phyloP scores from a whole-genome alignment of 2,329 filamentous ascomycete species.

The Aplosporella prunicola region DNA sequence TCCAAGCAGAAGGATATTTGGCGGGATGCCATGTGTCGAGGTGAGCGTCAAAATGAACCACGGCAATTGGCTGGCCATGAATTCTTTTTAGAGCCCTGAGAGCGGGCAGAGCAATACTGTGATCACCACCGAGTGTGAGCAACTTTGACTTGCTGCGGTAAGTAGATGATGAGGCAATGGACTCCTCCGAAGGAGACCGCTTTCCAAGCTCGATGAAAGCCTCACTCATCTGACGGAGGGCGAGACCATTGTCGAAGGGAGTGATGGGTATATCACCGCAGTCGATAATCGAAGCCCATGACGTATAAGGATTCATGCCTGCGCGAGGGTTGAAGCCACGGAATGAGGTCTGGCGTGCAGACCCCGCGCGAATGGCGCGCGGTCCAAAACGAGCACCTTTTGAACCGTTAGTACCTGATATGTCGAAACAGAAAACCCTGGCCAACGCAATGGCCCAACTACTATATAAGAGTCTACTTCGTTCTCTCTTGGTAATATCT shows the following conservation, averaged over 20 bases:
- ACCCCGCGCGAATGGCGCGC: slow-evolving; percentile 75
- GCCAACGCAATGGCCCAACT: no score
- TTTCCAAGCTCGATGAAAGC: slow-evolving; percentile 62
- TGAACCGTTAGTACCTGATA: not conserved
- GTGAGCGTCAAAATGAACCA: slow-evolving; percentile 50
- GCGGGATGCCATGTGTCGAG: slow-evolving; percentile 79
- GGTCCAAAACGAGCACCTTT: slow-evolving; percentile 64
- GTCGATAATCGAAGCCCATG: slow-evolving; percentile 71
- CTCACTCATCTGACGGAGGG: slow-evolving; percentile 73
- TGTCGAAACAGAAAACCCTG: not conserved
- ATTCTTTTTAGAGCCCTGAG: slow-evolving; percentile 38
- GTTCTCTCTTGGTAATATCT: no score
- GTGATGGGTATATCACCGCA: slow-evolving; percentile 86
- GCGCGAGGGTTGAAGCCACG: slow-evolving; percentile 77
- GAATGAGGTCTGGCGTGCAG: slow-evolving; percentile 68
- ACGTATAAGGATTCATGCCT: slow-evolving; percentile 71
- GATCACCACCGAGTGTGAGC: slow-evolving; percentile 41
- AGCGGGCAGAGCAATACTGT: slow-evolving; percentile 42
- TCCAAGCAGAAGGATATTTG: slow-evolving; percentile 72
- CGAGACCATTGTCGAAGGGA: slow-evolving; percentile 76
- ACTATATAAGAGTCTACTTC: no score
- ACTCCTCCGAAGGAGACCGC: slow-evolving; percentile 29
- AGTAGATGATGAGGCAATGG: slow-evolving; percentile 26
- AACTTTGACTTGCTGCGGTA: slow-evolving; percentile 39
- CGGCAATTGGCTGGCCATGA: slow-evolving; percentile 36